Evolutionary conservation across 768 basidiomycete species (phyloP).

Genomic region (Russula sp.): DNA sequence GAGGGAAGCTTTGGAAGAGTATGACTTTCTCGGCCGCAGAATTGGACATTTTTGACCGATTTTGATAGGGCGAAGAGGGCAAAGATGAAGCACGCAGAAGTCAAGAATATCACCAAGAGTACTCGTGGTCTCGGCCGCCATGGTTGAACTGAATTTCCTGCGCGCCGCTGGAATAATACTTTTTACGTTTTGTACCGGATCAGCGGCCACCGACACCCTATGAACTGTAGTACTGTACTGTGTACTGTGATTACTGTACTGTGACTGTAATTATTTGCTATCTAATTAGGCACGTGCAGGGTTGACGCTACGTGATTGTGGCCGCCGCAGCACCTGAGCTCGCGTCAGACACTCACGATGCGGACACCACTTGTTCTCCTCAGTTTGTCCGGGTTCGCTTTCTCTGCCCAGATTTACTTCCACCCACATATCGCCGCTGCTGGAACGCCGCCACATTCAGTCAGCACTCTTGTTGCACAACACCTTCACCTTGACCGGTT

Average conservation of each 20-base stretch:
- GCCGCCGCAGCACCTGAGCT: neutral
- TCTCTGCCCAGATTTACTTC: conserved; percentile 20
- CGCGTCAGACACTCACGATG: conserved; percentile 15
- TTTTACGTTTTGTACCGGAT: neutral
- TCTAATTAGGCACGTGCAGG: neutral
- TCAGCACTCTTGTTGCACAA: conserved; percentile 54
- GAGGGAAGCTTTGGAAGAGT: conserved; percentile 10
- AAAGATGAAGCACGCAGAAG: conserved; percentile 12
- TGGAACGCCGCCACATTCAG: conserved; percentile 25
- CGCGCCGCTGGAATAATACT: neutral
- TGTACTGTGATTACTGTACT: too few relatives aligned
- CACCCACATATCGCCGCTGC: conserved; percentile 1
- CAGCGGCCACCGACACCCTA: too few relatives aligned
- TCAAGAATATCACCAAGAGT: conserved; percentile 11
- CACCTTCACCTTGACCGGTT: conserved; percentile 69
- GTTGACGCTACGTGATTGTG: neutral
- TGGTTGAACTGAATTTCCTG: conserved; percentile 3
- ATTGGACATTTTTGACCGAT: neutral
- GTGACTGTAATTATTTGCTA: neutral
- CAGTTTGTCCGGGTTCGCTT: conserved; percentile 9
- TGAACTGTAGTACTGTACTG: neutral
- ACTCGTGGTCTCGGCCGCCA: conserved; percentile 15
- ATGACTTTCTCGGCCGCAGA: neutral
- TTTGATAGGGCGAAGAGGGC: conserved; percentile 7
- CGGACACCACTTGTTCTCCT: conserved; percentile 11